Percentiles rank a stretch among this genome's conserved stretches.
phyloP scores from a whole-genome alignment of 2,329 filamentous ascomycete species.

The Cephalotrichum gorgonifer region DNA sequence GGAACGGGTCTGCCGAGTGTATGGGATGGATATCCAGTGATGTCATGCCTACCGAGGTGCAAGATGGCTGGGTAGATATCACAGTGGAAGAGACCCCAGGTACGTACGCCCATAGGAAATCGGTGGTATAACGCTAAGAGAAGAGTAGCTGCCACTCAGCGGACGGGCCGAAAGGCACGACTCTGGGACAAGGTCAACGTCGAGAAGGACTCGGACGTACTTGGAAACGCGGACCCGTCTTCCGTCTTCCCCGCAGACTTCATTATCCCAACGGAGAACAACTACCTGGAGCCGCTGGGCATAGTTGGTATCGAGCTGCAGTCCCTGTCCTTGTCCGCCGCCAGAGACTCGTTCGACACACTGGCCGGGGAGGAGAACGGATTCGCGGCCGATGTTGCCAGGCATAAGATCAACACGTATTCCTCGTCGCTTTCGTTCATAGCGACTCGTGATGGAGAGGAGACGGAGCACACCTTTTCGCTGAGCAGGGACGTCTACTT shows the following conservation, averaged over 20 bases:
- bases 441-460: constrained; percentile 25
- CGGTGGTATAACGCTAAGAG: constrained; percentile 5
- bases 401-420: constrained; percentile 20
- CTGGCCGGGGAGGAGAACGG: not conserved
- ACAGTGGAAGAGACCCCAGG: constrained; percentile 42
- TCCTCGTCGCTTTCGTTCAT: constrained; percentile 29
- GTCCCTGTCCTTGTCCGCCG: constrained; percentile 36
- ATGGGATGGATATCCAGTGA: constrained; percentile 61
- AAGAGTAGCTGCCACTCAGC: constrained; percentile 33
- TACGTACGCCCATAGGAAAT: constrained; percentile 18
- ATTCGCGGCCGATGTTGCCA: not conserved
- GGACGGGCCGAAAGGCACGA: constrained; percentile 43
- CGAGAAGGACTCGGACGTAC: constrained; percentile 49
- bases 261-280: constrained; percentile 47
- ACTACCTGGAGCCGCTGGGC: constrained; percentile 36
- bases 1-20: constrained; percentile 51
- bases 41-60: constrained; percentile 38
- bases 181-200: constrained; percentile 51
- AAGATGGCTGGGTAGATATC: constrained; percentile 50
- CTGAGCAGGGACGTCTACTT: constrained; percentile 52
- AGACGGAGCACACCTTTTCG: constrained; percentile 27
- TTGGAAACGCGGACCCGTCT: constrained; percentile 45
- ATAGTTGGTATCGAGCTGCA: constrained; percentile 37
- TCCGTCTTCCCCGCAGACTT: constrained; percentile 52
- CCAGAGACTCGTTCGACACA: constrained; percentile 31